Evolutionary conservation across 2,329 filamentous ascomycete species (phyloP), one percentile per base, ranked within the genome.

Genomic region (Stemphylium lycopersici): DNA sequence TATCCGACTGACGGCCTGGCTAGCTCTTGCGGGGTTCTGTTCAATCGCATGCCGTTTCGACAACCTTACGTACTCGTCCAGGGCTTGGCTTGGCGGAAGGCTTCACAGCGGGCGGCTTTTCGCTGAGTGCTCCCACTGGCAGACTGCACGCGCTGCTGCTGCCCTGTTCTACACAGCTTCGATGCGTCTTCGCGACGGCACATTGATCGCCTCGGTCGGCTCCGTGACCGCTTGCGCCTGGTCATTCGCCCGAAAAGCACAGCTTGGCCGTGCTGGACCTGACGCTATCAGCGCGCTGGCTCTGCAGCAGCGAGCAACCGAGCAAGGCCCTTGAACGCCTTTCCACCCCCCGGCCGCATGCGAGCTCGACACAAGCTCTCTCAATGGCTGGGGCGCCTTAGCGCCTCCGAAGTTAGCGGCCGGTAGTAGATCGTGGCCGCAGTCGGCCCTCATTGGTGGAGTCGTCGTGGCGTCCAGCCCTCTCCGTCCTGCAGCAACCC

Each of bases 161-260:
- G 18, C 26, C 34, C 37, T 64, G 59, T 73, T 74, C 70, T 60
- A 70, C 62, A 66, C 70, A 65, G 64, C 58, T 75, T 75, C 71
- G 65, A 59, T 72, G 71, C 71, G 71, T 66, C 65, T 62, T 64
- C 62, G 51, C 52, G 62, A 58, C 65, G 59, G 63, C 61, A 49
- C 58, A 2, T 49, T 53, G 56, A 64, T 59, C 52, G 62, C 61
- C 61, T 67, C 69, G 72, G 71, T 72, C 71, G 69, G 71, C 68
- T 72, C 71, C 71, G 69, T 58, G 43, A 20, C 36, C 51, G 45
- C 41, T 43, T 54, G 54, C 55, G 55, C 20, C 48, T 44, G 48
- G 59, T 56, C 46, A 71, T 69, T 71, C 66, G 67, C 18, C 58
- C 51, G 40, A 41, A n/a, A 22, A 12, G 24, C 48, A 42, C 43